Base-by-base conservation (phyloP, 306 rosid species). In the Dryas octopetala region DNA sequence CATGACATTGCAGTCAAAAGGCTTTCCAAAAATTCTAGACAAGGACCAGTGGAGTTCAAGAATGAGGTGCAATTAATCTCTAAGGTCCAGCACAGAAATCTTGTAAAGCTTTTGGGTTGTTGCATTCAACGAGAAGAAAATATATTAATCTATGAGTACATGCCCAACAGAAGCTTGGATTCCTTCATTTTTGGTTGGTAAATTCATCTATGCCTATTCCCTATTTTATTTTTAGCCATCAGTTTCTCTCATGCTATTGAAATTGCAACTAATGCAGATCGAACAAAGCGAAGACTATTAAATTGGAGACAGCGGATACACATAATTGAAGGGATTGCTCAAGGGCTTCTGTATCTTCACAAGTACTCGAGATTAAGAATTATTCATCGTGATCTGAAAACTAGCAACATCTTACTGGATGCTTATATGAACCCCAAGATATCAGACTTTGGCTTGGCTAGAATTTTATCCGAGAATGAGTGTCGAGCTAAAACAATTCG, bases 161-260 rank as follows among this genome's bases (percentile, higher is more conserved):
- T 74, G 80, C 44, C 71, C 52, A 78, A 78, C 77, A 70, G 12
- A 65, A 83, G 83, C 77, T 65, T 78, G 75, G 86, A 78, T 70
- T 64, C 74, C 66, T 83, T 83, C 74, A 66, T 83, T 41, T 83
- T 83, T 74, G 77, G 80, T 83, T 5, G 32, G 70, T 54, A 5
- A 48, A 38, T 23, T 73, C 62, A 47, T 67, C 9, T 0, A 41
- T 3, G 48, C 28, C 8, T 3, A 11, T 28, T 6, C 47, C 44
- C 13, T 1, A 14, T 16, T 19, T 54, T 32, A 4, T 45, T 45
- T 45, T 53, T 38, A 14, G 47, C 0, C 32, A 13, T 15, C 60
- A 50, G 28, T 47, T 51, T 50, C 52, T 12, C 15, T 77, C 47
- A 13, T 40, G 32, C 9, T 7, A 41, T 17, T 9, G 44, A 45